Percentiles rank a stretch among this genome's conserved stretches.
These are phyloP conservation scores for Pelargonium australe DNA, from an alignment of 441 rosid genomes.

Conservation along the genomic window DNA sequence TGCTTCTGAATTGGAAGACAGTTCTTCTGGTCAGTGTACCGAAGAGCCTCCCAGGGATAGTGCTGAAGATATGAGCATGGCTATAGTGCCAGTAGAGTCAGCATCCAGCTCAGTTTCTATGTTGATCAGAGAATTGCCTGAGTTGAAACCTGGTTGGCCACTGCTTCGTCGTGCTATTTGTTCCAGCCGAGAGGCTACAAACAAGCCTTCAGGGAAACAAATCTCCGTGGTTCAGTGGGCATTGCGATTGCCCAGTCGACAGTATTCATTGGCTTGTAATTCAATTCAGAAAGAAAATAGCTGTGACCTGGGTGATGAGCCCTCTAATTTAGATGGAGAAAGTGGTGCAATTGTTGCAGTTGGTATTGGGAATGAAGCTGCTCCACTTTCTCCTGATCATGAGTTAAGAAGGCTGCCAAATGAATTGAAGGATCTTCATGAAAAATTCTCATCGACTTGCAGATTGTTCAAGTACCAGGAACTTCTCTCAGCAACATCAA, in stretches of 20 bases:
- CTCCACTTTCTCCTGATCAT: constrained; percentile 31
- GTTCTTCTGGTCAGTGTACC: constrained; percentile 17
- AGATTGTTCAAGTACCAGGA: constrained; percentile 52
- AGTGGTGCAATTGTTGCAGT: constrained; percentile 51
- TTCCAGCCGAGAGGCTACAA: constrained; percentile 24
- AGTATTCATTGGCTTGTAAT: constrained; percentile 15
- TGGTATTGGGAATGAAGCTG: constrained; percentile 9
- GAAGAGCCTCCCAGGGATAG: no score
- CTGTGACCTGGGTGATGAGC: constrained; percentile 12
- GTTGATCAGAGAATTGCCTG: constrained; percentile 36
- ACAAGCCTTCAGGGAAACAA: constrained; percentile 36
- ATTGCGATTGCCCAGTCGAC: constrained; percentile 49
- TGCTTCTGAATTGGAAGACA: constrained; percentile 22
- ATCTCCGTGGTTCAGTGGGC: constrained; percentile 70
- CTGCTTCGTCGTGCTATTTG: constrained; percentile 40
- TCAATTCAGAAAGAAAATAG: constrained; percentile 25
- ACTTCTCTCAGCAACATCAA: constrained; percentile 48
- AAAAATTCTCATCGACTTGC: constrained; percentile 52
- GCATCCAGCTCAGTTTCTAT: constrained; percentile 30
- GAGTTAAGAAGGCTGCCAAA: constrained; percentile 34
- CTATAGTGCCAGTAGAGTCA: constrained; percentile 41
- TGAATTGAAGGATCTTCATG: constrained; percentile 48
- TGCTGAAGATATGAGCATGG: constrained; percentile 30
- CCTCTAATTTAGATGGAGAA: constrained; percentile 35
- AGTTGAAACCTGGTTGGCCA: constrained; percentile 60